These are phyloP conservation scores for Physaria fendleri DNA, from an alignment of 345 rosid species.

Conservation along the genomic window DNA sequence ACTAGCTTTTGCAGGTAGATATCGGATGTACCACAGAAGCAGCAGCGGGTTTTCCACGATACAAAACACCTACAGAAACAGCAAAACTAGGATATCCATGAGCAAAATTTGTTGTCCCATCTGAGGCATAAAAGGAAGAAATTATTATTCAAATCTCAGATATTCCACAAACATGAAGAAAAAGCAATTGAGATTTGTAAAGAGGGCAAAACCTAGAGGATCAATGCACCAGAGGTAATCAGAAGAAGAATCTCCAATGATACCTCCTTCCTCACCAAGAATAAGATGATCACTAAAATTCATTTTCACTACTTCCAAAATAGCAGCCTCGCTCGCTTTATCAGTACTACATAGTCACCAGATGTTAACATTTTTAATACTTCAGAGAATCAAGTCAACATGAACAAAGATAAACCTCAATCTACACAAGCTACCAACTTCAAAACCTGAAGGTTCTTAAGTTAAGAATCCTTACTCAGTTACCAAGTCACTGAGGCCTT, in stretches of 20 bases:
- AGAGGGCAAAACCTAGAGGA: slow-evolving; percentile 68
- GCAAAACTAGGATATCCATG: slow-evolving; percentile 98
- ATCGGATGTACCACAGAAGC: slow-evolving; percentile 69
- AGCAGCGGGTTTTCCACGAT: slow-evolving; percentile 75
- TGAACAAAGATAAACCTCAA: neutral
- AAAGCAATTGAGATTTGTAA: neutral
- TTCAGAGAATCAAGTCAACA: slow-evolving; percentile 2
- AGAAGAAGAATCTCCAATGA: slow-evolving; percentile 69
- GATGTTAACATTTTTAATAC: slow-evolving; percentile 6
- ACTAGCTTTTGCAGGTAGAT: neutral
- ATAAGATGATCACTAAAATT: slow-evolving; percentile 83
- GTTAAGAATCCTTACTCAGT: slow-evolving; percentile 60
- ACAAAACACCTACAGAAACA: slow-evolving; percentile 81
- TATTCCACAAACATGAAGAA: neutral
- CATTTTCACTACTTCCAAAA: slow-evolving; percentile 67
- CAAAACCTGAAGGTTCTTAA: neutral
- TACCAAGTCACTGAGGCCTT: slow-evolving; percentile 82
- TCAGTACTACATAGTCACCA: slow-evolving; percentile 59
- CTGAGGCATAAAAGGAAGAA: slow-evolving; percentile 27
- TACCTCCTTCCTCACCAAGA: slow-evolving; percentile 95
- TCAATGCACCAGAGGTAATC: slow-evolving; percentile 98
- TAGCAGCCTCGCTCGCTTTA: slow-evolving; percentile 84
- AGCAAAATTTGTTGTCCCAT: slow-evolving; percentile 96
- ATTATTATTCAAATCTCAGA: neutral
- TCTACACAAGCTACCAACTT: neutral